These are phyloP conservation scores for Bolboschoenus planiculmis DNA, from an alignment of 176 grass and related monocot genomes.

Conservation along the genomic window DNA sequence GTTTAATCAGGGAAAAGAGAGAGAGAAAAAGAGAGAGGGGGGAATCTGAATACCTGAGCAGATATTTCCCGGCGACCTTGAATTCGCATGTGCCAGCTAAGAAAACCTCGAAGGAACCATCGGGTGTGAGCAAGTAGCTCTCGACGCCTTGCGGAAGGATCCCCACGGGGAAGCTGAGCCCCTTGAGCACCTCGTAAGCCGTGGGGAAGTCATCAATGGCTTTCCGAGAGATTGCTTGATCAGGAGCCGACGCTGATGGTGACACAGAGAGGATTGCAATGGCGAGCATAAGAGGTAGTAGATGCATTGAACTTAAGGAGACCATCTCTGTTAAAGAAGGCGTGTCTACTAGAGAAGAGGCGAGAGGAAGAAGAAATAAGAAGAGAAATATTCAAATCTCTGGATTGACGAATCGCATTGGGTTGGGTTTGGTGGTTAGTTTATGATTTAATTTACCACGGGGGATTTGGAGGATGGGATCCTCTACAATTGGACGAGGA, in stretches of 20 bases:
- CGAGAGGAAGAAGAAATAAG: slow-evolving; percentile 11
- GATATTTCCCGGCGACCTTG: slow-evolving; percentile 32
- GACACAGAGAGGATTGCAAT: neutral
- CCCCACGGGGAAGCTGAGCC: slow-evolving; percentile 47
- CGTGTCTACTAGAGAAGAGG: neutral
- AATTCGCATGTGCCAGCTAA: slow-evolving; percentile 53
- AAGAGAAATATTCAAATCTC: neutral
- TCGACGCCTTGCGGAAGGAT: slow-evolving; percentile 55
- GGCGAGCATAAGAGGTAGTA: neutral
- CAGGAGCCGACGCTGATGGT: neutral
- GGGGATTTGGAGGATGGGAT: neutral
- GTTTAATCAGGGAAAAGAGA: neutral
- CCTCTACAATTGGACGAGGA: neutral
- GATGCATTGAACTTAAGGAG: neutral
- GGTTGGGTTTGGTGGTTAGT: neutral
- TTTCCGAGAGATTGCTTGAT: neutral
- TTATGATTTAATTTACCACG: neutral
- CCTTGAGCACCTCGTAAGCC: slow-evolving; percentile 54
- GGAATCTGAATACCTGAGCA: slow-evolving; percentile 13
- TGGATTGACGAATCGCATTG: too few relatives aligned
- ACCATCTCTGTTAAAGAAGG: neutral
- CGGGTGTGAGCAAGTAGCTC: slow-evolving; percentile 58
- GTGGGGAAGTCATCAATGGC: slow-evolving; percentile 18
- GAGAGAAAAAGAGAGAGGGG: neutral
- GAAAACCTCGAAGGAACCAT: slow-evolving; percentile 61